Evolutionary conservation across 257 asterid genomes (phyloP), one percentile per base, ranked within the genome.

Genomic region (Lycium barbarum): DNA sequence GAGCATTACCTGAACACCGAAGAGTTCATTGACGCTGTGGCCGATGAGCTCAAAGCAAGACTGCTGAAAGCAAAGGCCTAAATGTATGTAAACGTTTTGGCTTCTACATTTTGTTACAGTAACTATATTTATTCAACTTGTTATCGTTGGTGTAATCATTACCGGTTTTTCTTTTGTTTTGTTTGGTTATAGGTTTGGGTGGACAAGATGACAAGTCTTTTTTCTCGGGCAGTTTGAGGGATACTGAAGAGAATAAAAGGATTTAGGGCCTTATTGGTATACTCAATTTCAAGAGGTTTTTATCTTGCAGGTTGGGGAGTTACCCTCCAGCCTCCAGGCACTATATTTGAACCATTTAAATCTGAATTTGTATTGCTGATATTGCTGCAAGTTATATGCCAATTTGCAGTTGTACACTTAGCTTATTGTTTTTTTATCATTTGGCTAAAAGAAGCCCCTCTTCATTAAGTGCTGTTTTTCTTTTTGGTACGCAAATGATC

Each of bases 1-100:
- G 87, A 82, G 20, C 88, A 38, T 47, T 93, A 91, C 71, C 84
- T 94, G 89, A 94, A 87, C 78, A 94, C 97, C 1, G 93, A 89
- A 82, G 98, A 93, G 88, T 94, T 94, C 88, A 94, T 94, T 59
- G 93, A 94, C 11, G 89, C 91, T 0, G 94, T 93, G 73, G 97
- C 97, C 0, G 91, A 88, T 83, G 95, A 92, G 84, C 80, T 93
- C 90, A 91, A 88, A 86, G 54, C 84, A 40, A 91, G 92, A 83
- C 82, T 93, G 53, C 85, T 91, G 82, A 89, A 82, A 74, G 38
- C 66, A 6, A 35, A 45, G 18, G 82, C 82, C 5, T 78, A 78
- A 78, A 53, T 78, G 82, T 53, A 45, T 51, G 38, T 62, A 4
- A 13, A 62, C 22, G 70, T 62, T 62, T 22, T 62, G 17, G 2